Conservation (phyloP, 2,329 filamentous ascomycete species). For the Scolecobasidium constrictum region DNA sequence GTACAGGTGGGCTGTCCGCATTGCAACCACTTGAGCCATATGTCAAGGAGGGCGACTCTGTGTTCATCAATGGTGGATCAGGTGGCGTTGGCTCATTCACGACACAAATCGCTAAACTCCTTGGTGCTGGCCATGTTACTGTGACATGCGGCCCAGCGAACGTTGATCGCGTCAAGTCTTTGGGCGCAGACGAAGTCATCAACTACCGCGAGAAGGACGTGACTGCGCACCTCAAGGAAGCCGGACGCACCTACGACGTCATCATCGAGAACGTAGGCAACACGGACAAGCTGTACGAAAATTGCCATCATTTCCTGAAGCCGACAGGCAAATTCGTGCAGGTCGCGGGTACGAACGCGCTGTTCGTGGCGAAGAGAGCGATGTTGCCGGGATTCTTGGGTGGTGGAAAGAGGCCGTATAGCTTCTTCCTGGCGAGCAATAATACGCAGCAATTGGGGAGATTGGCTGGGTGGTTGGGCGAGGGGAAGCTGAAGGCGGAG, state of each 20-base stretch:
- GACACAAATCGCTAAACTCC: constrained; percentile 52
- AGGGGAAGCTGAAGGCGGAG: constrained; percentile 47
- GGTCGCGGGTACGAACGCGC: constrained; percentile 16
- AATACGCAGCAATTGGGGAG: constrained; percentile 34
- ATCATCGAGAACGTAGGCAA: constrained; percentile 48
- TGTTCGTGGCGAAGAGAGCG: constrained; percentile 25
- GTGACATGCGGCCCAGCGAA: constrained; percentile 49
- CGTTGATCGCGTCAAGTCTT: constrained; percentile 40
- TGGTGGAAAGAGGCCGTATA: constrained; percentile 37
- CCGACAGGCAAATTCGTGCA: constrained; percentile 37
- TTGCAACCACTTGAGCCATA: constrained; percentile 22
- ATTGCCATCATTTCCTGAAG: constrained; percentile 40
- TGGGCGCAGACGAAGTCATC: constrained; percentile 55
- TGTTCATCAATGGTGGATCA: constrained; percentile 10
- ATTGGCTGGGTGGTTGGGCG: constrained; percentile 44
- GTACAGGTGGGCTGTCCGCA: constrained; percentile 27
- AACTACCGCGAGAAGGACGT: constrained; percentile 45
- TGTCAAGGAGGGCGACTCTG: not conserved
- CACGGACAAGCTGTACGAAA: constrained; percentile 41
- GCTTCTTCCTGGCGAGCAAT: constrained; percentile 26
- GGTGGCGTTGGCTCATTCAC: constrained; percentile 50
- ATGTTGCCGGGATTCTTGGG: constrained; percentile 37
- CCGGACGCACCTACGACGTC: constrained; percentile 39
- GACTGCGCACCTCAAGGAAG: constrained; percentile 32
- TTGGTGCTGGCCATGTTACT: constrained; percentile 46